Conservation (phyloP, 2,329 filamentous ascomycete species). For the Podosphaera leucotricha region DNA sequence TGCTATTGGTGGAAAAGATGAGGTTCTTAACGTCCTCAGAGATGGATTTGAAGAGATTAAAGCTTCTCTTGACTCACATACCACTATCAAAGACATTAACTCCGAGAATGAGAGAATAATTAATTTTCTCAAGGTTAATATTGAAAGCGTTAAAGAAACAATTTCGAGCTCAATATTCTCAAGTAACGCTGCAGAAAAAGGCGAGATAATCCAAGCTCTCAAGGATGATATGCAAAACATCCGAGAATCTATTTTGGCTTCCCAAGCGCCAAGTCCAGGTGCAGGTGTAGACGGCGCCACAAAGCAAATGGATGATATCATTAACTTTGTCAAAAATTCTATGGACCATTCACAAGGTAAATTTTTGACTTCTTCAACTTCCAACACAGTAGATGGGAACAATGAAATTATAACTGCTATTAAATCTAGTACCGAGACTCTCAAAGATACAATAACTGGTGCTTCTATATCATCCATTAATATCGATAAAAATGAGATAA, state of each 20-base stretch:
- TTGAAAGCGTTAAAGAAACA: slow-evolving; percentile 39
- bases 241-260: background rate
- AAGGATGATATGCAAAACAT: slow-evolving; percentile 18
- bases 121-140: slow-evolving; percentile 58
- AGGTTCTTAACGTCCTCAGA: slow-evolving; percentile 25
- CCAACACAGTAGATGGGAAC: slow-evolving; percentile 22
- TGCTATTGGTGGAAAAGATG: slow-evolving; percentile 39
- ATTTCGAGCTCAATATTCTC: slow-evolving; percentile 27
- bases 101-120: slow-evolving; percentile 43
- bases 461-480: background rate
- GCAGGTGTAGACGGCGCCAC: background rate
- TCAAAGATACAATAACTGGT: background rate
- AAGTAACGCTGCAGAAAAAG: slow-evolving; percentile 22
- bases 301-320: slow-evolving; percentile 41
- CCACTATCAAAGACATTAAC: background rate
- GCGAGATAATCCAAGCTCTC: slow-evolving; percentile 41
- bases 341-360: slow-evolving; percentile 40
- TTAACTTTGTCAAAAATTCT: slow-evolving; percentile 65
- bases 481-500: slow-evolving; percentile 22
- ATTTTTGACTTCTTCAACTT: slow-evolving; percentile 26
- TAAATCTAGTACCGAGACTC: slow-evolving; percentile 17
- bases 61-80: slow-evolving; percentile 15
- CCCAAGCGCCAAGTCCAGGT: background rate
- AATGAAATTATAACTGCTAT: slow-evolving; percentile 42
- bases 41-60: slow-evolving; percentile 45